These are phyloP conservation scores for Diaporthe humulicola DNA, from an alignment of 2,329 filamentous ascomycete genomes.

Conservation along the genomic window DNA sequence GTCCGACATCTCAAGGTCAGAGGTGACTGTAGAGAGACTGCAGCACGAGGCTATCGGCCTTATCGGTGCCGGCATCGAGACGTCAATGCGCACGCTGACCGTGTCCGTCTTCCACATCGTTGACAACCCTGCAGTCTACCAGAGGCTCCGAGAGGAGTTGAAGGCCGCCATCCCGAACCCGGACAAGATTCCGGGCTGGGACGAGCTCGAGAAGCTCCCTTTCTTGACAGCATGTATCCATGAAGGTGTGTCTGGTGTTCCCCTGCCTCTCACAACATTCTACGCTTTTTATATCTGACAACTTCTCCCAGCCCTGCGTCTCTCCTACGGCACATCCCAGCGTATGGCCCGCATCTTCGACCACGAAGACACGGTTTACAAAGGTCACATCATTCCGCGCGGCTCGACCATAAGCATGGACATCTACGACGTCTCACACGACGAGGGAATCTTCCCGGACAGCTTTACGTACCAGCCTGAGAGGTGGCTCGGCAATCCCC, in stretches of 20 bases:
- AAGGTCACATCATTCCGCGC: background rate
- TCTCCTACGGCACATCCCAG: background rate
- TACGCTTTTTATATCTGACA: no score
- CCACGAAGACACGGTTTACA: background rate
- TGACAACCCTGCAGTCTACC: background rate
- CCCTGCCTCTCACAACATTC: no score
- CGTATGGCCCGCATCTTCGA: conserved; percentile 1
- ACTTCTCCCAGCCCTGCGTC: background rate
- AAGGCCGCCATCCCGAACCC: background rate
- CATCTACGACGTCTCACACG: background rate
- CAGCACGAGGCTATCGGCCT: conserved; percentile 8
- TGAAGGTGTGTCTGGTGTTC: background rate
- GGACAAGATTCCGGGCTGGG: background rate
- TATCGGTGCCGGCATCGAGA: conserved; percentile 15
- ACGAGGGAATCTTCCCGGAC: background rate
- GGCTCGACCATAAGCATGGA: conserved; percentile 8
- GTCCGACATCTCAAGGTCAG: conserved; percentile 5
- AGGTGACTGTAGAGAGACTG: background rate
- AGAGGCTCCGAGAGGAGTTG: background rate
- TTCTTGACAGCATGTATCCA: conserved; percentile 3
- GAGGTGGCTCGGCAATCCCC: conserved; percentile 1
- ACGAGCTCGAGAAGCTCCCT: background rate
- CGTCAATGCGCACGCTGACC: background rate
- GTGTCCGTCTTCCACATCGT: background rate
- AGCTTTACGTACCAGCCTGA: background rate